These are phyloP conservation scores for Ascochyta clinopodiicola DNA, from an alignment of 2,329 filamentous ascomycete species.

Conservation along the genomic window DNA sequence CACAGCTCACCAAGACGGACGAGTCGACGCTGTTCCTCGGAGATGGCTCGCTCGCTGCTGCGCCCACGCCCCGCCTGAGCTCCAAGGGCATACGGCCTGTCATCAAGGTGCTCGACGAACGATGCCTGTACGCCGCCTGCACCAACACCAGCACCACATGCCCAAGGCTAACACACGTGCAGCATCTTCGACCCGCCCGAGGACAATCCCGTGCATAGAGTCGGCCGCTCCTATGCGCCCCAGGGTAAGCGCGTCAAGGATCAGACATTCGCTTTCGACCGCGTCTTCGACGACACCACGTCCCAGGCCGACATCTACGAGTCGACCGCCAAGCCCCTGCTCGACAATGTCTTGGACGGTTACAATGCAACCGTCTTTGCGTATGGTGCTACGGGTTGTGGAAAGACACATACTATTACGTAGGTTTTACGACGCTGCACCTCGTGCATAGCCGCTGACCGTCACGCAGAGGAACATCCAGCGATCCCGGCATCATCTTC, in stretches of 20 bases:
- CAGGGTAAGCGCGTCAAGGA: slow-evolving; percentile 94
- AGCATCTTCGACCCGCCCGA: slow-evolving; percentile 98
- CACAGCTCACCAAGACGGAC: slow-evolving; percentile 80
- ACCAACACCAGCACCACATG: background rate
- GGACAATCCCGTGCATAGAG: slow-evolving; percentile 88
- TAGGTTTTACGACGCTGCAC: slow-evolving; percentile 30
- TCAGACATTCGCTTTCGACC: slow-evolving; percentile 95
- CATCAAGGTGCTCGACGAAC: slow-evolving; percentile 95
- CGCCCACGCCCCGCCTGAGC: slow-evolving; percentile 81
- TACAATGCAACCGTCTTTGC: slow-evolving; percentile 99
- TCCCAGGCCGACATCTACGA: slow-evolving; percentile 95
- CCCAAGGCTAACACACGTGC: slow-evolving; percentile 31
- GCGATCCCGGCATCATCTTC: slow-evolving; percentile 97
- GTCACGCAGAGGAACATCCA: slow-evolving; percentile 70
- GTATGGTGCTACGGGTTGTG: slow-evolving; percentile 96
- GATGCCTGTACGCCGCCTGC: slow-evolving; percentile 76
- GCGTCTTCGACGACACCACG: slow-evolving; percentile 95
- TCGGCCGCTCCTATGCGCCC: slow-evolving; percentile 73
- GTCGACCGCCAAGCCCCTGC: slow-evolving; percentile 83
- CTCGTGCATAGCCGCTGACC: slow-evolving; percentile 51
- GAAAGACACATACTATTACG: slow-evolving; percentile 95
- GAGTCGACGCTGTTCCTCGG: slow-evolving; percentile 93
- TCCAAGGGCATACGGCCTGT: slow-evolving; percentile 88
- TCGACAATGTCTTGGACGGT: slow-evolving; percentile 94
- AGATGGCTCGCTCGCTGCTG: slow-evolving; percentile 90